Percentiles rank a stretch among this genome's conserved stretches.
Conservation (phyloP, 306 rosid genomes). For the Begonia fuchsioides region DNA sequence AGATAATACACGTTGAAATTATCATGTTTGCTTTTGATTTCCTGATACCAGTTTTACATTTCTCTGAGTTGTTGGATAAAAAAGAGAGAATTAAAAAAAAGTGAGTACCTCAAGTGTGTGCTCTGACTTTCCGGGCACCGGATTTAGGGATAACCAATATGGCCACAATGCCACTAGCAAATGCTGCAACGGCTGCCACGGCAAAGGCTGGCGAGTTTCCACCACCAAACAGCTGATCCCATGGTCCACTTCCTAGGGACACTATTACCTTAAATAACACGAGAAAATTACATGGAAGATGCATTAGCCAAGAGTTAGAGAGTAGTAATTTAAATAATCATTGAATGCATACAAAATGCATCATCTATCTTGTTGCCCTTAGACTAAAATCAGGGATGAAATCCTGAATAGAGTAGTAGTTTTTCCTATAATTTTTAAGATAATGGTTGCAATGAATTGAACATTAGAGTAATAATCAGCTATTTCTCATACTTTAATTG, state of each 20-base stretch:
- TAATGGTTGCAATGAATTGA: no score
- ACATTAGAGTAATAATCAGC: no score
- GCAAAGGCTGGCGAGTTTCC: constrained; percentile 94
- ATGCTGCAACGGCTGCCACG: constrained; percentile 76
- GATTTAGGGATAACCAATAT: constrained; percentile 70
- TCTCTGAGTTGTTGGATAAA: constrained; percentile 4
- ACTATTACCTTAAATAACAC: constrained; percentile 43
- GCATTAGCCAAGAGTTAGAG: no score
- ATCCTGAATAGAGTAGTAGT: no score
- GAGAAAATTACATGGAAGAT: no score
- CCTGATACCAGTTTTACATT: not conserved
- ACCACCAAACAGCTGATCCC: constrained; percentile 99
- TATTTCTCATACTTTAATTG: no score
- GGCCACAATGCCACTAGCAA: constrained; percentile 68
- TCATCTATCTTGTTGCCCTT: no score
- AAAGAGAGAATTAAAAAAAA: constrained; percentile 14
- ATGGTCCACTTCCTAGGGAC: constrained; percentile 94
- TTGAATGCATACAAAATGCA: no score
- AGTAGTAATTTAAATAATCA: no score
- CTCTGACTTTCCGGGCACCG: constrained; percentile 47
- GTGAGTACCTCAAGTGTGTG: constrained; percentile 48
- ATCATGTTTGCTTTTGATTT: no score
- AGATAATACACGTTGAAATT: constrained; percentile 1
- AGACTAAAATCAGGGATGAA: no score
- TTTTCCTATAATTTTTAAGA: no score